Base-by-base conservation (phyloP, 768 basidiomycete genomes). In the Boletus tylopilopsis region DNA sequence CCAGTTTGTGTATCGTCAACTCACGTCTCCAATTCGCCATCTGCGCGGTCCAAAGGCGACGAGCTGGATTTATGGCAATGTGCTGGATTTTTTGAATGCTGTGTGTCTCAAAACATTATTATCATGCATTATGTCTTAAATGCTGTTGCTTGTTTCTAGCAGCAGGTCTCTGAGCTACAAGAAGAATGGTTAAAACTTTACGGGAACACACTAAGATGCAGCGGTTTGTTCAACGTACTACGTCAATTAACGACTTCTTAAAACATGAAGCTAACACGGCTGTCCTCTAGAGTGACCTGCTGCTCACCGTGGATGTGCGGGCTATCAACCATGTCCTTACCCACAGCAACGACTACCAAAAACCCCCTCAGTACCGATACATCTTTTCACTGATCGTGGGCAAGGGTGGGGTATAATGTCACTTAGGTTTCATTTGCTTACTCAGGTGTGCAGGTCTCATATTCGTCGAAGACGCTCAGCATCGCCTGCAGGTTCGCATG, bases 301-400 rank as follows among this genome's bases (percentile, higher is more conserved):
- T 87, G 15, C 77, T 73, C 57, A 85, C 82, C 0, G 67, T 73
- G 47, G 88, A 90, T 61, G 70, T 77, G 0, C 77, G 77, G 19
- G 85, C 85, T 0, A 45, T 90, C 37, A 75, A 76, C 39, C 80
- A 89, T 53, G 69, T 91, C 41, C 68, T 90, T 13, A 52, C 42
- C 6, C 80, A 85, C 46, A 68, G 68, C 27, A 59, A 70, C 32
- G 66, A 73, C 41, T 87, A 83, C 56, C 76, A 78, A 45, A 87
- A 86, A 40, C 40, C 40, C 15, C 9, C 18, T 1, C 30, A 38
- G 2, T n/a, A 13, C 18, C 45, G 40, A 30, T 36, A 45, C 15
- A 35, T 3, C 18, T 21, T 55, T 2, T 36, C 38, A 13, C 42
- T 41, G 24, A 2, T 55, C 11, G 10, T 55, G 15, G 46, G 53